These are phyloP conservation scores for Lentinula edodes DNA, from an alignment of 768 basidiomycete genomes.

Conservation along the genomic window DNA sequence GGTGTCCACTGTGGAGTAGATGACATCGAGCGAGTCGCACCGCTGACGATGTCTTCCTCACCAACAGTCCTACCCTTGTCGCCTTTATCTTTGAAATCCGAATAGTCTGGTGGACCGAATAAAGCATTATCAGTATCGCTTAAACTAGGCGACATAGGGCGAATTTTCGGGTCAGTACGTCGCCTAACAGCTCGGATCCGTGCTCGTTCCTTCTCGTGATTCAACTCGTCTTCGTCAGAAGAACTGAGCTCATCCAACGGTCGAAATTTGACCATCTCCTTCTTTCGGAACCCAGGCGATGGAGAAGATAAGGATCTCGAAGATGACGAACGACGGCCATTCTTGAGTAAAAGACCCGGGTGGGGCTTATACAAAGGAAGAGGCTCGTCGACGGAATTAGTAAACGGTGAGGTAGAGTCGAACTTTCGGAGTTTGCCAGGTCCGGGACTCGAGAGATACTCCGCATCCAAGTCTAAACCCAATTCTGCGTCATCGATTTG, in stretches of 20 bases:
- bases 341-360: constrained; percentile 15
- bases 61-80: constrained; percentile 12
- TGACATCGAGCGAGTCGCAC: not conserved
- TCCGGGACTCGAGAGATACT: constrained; percentile 6
- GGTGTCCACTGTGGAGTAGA: constrained; percentile 37
- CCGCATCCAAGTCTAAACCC: constrained; percentile 19
- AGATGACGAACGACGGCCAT: constrained; percentile 6
- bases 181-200: constrained; percentile 26
- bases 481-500: constrained; percentile 9
- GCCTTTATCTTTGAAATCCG: constrained; percentile 45
- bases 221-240: constrained; percentile 23
- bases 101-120: constrained; percentile 27
- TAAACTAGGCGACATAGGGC: constrained; percentile 11
- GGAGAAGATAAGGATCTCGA: constrained; percentile 1
- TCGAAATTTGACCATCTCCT: constrained; percentile 21
- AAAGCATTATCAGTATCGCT: constrained; percentile 16
- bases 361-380: constrained; percentile 15
- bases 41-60: not conserved
- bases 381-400: not conserved
- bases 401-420: constrained; percentile 14
- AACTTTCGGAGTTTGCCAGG: constrained; percentile 7
- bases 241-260: constrained; percentile 21
- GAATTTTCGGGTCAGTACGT: not conserved
- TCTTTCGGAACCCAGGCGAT: constrained; percentile 11
- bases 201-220: constrained; percentile 38